Percentiles rank a stretch among this genome's conserved stretches.
These are phyloP conservation scores for Eucalyptus melliodora DNA, from an alignment of 345 rosid genomes.

Conservation along the genomic window DNA sequence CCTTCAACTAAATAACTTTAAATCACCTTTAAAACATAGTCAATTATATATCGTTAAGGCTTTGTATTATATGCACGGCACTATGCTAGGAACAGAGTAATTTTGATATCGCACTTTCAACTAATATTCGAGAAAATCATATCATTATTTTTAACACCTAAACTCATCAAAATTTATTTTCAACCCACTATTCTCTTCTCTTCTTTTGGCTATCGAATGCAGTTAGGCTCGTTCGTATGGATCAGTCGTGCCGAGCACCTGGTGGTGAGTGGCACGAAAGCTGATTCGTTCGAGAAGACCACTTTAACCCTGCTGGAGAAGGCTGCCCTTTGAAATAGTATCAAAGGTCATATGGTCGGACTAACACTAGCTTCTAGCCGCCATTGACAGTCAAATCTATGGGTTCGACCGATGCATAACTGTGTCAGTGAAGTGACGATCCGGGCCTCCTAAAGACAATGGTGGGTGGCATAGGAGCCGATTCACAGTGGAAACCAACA, in stretches of 20 bases:
- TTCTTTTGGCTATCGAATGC: no score
- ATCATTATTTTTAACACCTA: background rate
- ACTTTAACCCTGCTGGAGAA: no score
- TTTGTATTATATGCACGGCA: background rate
- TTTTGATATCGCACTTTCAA: rapidly evolving
- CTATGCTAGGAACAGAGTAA: background rate
- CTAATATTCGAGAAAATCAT: background rate
- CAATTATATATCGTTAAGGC: background rate
- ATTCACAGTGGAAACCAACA: no score
- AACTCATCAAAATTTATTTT: background rate
- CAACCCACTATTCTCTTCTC: no score
- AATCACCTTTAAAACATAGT: background rate
- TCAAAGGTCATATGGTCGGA: rapidly evolving
- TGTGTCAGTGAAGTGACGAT: no score
- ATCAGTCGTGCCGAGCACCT: rapidly evolving
- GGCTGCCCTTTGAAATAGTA: rapidly evolving
- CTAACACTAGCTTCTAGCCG: no score
- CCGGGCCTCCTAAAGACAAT: no score
- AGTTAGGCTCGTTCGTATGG: no score
- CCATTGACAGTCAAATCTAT: rapidly evolving
- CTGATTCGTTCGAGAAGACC: rapidly evolving
- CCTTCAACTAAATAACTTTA: background rate
- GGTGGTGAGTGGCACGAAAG: no score
- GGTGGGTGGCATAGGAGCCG: no score
- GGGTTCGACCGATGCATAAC: rapidly evolving